A percentile compares a stretch with the other conserved stretches of the same genome.
Evolutionary conservation across 2,329 filamentous ascomycete genomes (phyloP).

Genomic region (Claviceps digitariae): DNA sequence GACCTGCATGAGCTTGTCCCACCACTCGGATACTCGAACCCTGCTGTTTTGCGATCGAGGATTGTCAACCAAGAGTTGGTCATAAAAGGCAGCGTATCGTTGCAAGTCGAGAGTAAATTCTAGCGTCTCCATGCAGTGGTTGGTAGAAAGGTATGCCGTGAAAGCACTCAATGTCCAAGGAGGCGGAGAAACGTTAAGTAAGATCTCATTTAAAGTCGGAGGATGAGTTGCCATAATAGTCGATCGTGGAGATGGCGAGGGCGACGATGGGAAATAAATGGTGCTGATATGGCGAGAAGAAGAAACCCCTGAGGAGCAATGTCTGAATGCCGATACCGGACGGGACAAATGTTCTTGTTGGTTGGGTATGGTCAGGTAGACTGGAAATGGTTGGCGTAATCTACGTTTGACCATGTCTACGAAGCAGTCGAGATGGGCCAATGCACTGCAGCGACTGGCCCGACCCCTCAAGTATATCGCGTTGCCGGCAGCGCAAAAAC

Average conservation of each 20-base stretch:
- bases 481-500: not conserved
- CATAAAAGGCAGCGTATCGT: constrained; percentile 55
- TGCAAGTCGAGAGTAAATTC: constrained; percentile 95
- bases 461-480: not conserved
- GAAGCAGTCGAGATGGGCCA: not conserved
- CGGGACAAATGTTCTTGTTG: constrained; percentile 29
- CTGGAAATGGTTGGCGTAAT: constrained; percentile 30
- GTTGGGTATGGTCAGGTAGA: constrained; percentile 25
- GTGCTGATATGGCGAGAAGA: constrained; percentile 36
- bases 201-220: constrained; percentile 74
- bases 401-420: constrained; percentile 22
- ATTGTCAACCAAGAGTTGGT: constrained; percentile 26
- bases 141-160: constrained; percentile 92
- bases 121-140: constrained; percentile 90
- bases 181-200: constrained; percentile 70
- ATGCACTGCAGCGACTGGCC: not conserved
- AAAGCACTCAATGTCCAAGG: constrained; percentile 89
- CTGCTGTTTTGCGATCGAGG: constrained; percentile 29
- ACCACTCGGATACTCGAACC: constrained; percentile 64
- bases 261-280: constrained; percentile 23
- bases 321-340: constrained; percentile 31
- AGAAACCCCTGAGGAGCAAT: constrained; percentile 26
- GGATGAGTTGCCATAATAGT: constrained; percentile 21
- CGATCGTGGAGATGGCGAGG: constrained; percentile 17
- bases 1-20: constrained; percentile 76